Evolutionary conservation across 2,329 filamentous ascomycete genomes (phyloP).

Genomic region (Fusarium sp.): DNA sequence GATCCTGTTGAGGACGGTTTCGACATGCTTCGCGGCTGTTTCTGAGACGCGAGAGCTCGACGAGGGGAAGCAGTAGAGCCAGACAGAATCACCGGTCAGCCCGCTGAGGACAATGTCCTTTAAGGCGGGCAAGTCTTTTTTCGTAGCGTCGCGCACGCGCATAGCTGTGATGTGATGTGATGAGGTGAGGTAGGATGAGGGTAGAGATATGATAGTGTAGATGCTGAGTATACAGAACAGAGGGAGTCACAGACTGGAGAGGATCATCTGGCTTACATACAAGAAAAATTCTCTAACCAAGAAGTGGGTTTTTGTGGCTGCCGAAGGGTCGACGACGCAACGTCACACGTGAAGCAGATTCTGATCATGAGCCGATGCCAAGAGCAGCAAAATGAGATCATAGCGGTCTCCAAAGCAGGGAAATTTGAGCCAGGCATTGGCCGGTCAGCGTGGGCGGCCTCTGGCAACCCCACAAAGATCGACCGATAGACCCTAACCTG

Average conservation of each 20-base stretch:
- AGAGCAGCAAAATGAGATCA: conserved; percentile 31
- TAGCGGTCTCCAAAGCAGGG: conserved; percentile 7
- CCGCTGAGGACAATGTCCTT: conserved; percentile 36
- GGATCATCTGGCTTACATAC: conserved; percentile 17
- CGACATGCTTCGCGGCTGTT: conserved; percentile 21
- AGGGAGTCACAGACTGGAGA: neutral
- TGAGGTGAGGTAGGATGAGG: neutral
- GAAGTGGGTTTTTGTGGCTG: conserved; percentile 20
- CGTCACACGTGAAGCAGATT: conserved; percentile 26
- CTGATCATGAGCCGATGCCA: conserved; percentile 35
- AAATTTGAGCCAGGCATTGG: conserved; percentile 10
- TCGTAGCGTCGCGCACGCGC: conserved; percentile 33
- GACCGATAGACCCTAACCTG: conserved; percentile 1
- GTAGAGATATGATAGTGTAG: neutral
- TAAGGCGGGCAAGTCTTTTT: conserved; percentile 28
- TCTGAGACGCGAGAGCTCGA: conserved; percentile 4
- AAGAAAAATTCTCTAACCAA: conserved; percentile 1
- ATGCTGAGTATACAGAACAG: neutral
- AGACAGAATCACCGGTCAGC: conserved; percentile 26
- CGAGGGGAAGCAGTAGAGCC: conserved; percentile 31
- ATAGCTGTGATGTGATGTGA: conserved; percentile 1
- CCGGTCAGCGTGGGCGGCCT: conserved; percentile 13
- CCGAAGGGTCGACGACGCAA: conserved; percentile 35
- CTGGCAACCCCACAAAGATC: conserved; percentile 19
- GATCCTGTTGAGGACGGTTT: conserved; percentile 16